phyloP scores from a whole-genome alignment of 306 rosid species.

The Malus domestica region ASM211411v1 NC_041803.1:1851501-1852000 shows the following conservation, averaged over 20 bases:
- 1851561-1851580: no score
- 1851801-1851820: neutral
- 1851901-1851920: slow-evolving; percentile 83
- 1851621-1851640: slow-evolving; percentile 22
- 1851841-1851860: slow-evolving; percentile 1
- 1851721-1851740: slow-evolving; percentile 71
- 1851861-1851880: slow-evolving; percentile 6
- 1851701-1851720: slow-evolving; percentile 80
- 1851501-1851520: slow-evolving; percentile 28
- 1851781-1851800: slow-evolving; percentile 2
- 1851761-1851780: slow-evolving; percentile 45
- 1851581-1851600: slow-evolving; percentile 28
- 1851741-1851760: slow-evolving; percentile 63
- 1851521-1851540: slow-evolving; percentile 30
- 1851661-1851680: slow-evolving; percentile 65
- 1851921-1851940: slow-evolving; percentile 82
- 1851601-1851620: no score
- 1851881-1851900: slow-evolving; percentile 62
- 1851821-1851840: no score
- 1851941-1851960: slow-evolving; percentile 98
- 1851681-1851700: slow-evolving; percentile 77
- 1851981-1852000: neutral
- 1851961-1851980: slow-evolving; percentile 57
- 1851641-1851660: slow-evolving; percentile 33
- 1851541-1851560: no score